phyloP scores from a whole-genome alignment of 208 protist species.

The Trichomonas tenax region DNA sequence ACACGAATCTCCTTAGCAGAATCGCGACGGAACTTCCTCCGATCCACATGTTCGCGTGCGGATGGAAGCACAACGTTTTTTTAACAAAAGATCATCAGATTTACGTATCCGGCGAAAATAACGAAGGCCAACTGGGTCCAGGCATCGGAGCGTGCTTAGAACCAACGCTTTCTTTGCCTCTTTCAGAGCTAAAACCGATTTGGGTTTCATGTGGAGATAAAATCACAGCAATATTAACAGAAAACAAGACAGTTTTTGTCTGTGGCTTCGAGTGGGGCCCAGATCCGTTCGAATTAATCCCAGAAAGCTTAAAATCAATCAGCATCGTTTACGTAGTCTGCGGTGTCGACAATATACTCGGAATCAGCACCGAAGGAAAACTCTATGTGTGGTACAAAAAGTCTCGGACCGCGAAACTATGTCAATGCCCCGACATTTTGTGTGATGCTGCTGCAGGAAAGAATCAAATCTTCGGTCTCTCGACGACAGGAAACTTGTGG shows the following conservation, averaged over 20 bases:
- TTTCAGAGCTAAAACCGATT: not conserved
- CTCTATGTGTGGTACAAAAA: not conserved
- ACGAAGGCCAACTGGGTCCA: not conserved
- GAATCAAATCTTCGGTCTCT: not conserved
- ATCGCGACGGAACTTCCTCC: not conserved
- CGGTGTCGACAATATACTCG: not conserved
- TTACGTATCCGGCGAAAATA: not conserved
- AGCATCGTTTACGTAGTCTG: not conserved
- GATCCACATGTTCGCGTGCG: not conserved
- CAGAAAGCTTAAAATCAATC: not conserved
- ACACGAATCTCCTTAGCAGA: not conserved
- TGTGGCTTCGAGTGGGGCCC: not conserved
- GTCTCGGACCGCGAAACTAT: too few species aligned
- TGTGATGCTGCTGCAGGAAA: not conserved
- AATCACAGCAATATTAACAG: not conserved
- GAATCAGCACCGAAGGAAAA: not conserved
- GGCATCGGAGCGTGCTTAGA: not conserved
- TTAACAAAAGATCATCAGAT: not conserved
- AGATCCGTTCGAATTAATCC: not conserved
- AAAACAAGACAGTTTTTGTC: not conserved
- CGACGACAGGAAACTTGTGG: not conserved
- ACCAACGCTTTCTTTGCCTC: not conserved
- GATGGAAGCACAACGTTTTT: conserved; percentile 10
- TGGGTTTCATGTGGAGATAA: not conserved
- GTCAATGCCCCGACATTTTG: not conserved